Base-by-base conservation (phyloP, 2,329 filamentous ascomycete genomes). In the Trichoderma citrinoviride region DNA sequence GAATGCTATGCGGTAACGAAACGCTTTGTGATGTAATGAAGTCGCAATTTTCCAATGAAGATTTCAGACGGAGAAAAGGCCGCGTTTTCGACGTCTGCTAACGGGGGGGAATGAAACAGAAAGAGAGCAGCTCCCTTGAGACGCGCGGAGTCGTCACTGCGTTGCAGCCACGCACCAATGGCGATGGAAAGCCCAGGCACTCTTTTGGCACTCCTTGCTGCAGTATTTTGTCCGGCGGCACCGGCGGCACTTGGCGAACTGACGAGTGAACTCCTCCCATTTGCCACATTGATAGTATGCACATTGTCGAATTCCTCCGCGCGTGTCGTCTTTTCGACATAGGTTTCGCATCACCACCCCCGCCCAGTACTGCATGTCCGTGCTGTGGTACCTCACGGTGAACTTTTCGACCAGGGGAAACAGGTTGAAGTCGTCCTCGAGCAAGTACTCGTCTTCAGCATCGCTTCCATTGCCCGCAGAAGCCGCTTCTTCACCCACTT, bases 161-260 rank as follows among this genome's bases (percentile, higher is more conserved):
- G 83, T 80, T 56, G 91, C 91, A 66, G 90, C 89, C 65, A 95
- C 90, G 76, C 95, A 99, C 95, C 95, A 99, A 79, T 98, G 96
- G 67, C 95, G 89, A 76, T 99, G 95, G 78, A 93, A 98, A 29
- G 95, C 93, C 95, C 95, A 99, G 10, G 95, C 96, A 71, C 92
- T 96, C 83, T 98, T 98, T 80, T 99, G 95, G 79, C 95, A 99
- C 78, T 99, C 95, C 79, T 99, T 99, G 85, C 93, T 97, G 87
- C 95, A 99, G 81, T 97, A 97, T 78, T 99, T 99, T 67, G 95
- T 99, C 69, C 95, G 88, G 71, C 95, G 88, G 80, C 95, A 99
- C 69, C 95, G 89, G 70, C 95, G 89, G 80, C 95, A 99, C 80
- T 99, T 99, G 71, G 95, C 95, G 77, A 99, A 99, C 75, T 99